A percentile compares a stretch with the other conserved stretches of the same genome.
Conservation (phyloP, 352 stramenopile genomes). For the Phytophthora sp. region DNA sequence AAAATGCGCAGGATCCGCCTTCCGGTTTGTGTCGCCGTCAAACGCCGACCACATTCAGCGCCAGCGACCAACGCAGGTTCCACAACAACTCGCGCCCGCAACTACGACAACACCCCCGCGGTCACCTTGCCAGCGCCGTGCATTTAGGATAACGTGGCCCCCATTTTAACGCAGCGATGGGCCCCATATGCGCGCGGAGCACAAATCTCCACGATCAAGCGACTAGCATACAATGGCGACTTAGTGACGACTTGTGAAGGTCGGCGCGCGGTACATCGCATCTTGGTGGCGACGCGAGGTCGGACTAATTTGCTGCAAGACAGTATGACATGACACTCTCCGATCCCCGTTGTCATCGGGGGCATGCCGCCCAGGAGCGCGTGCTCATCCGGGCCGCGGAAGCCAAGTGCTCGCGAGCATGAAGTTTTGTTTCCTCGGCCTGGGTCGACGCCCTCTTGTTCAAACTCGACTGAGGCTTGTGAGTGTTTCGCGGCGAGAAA, state of each 20-base stretch:
- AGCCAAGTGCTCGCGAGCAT: no score
- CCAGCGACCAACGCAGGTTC: no score
- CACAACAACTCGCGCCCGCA: not conserved
- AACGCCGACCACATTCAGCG: no score
- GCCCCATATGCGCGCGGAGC: conserved; percentile 7
- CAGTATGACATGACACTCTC: no score
- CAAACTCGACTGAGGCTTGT: conserved; percentile 8
- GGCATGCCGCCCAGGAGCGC: no score
- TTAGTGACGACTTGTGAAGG: conserved; percentile 20
- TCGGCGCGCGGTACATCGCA: conserved; percentile 3
- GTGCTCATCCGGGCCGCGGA: no score
- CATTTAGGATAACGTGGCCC: conserved; percentile 20
- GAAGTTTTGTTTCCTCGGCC: no score
- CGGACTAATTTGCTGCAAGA: conserved; percentile 22
- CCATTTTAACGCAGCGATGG: conserved; percentile 18
- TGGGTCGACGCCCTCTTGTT: not conserved
- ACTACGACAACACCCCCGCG: no score
- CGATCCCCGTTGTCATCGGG: no score
- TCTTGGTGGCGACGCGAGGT: conserved; percentile 6
- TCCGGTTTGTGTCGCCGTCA: no score
- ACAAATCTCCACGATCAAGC: conserved; percentile 27
- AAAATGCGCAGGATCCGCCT: no score
- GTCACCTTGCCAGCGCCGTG: not conserved
- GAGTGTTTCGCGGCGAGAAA: conserved; percentile 1
- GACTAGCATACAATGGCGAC: no score